Evolutionary conservation across 2,329 filamentous ascomycete genomes (phyloP).

Genomic region (Zymoseptoria brevis): DNA sequence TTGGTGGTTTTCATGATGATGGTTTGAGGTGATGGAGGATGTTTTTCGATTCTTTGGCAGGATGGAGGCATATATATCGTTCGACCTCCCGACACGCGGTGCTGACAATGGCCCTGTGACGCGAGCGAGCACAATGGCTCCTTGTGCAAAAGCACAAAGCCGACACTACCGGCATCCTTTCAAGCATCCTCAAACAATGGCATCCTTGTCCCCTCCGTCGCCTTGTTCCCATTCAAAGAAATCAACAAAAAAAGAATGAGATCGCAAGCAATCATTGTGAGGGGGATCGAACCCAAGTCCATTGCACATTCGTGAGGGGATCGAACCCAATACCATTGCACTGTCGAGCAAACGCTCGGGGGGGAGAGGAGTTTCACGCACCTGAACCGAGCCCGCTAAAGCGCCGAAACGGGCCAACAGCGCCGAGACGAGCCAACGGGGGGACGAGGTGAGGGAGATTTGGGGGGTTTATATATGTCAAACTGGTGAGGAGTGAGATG

Average conservation of each 20-base stretch:
- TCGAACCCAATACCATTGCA: background rate
- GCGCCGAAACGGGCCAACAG: no score
- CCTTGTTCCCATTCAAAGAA: background rate
- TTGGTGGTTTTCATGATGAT: background rate
- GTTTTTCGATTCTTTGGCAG: background rate
- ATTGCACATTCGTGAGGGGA: background rate
- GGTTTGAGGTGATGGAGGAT: background rate
- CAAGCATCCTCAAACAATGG: background rate
- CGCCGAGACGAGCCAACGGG: no score
- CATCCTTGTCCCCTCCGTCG: background rate
- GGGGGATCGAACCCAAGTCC: background rate
- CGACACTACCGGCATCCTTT: background rate
- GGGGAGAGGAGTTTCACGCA: no score
- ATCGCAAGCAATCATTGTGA: background rate
- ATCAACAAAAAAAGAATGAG: background rate
- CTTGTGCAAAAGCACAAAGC: background rate
- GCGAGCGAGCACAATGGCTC: background rate
- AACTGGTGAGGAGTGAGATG: no score
- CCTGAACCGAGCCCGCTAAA: no score
- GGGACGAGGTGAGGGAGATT: no score
- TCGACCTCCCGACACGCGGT: no score
- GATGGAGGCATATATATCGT: background rate
- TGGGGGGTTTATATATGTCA: no score
- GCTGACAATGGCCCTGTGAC: background rate
- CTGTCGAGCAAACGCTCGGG: no score